A percentile compares a stretch with the other conserved stretches of the same genome.
Conservation (phyloP, 1,284 basidiomycete genomes). For the Amylostereum areolatum region DNA sequence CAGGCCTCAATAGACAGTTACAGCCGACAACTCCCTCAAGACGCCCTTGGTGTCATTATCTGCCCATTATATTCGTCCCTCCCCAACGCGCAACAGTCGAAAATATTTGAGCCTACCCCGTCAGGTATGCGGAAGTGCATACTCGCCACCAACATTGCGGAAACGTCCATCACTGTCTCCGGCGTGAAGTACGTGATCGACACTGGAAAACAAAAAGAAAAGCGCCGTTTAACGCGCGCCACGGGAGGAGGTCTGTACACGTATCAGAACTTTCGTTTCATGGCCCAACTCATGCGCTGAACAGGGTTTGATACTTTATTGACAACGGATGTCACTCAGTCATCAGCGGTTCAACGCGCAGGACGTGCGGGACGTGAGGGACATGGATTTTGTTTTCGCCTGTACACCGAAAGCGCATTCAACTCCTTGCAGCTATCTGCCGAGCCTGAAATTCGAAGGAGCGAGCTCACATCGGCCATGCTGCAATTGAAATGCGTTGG, state of each 20-base stretch:
- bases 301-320: slow-evolving; percentile 85
- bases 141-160: slow-evolving; percentile 94
- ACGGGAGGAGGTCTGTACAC: slow-evolving; percentile 54
- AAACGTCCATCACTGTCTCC: slow-evolving; percentile 96
- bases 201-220: slow-evolving; percentile 93
- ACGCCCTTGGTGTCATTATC: slow-evolving; percentile 48
- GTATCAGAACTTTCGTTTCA: neutral
- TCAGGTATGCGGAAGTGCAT: slow-evolving; percentile 82
- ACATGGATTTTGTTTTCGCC: slow-evolving; percentile 77
- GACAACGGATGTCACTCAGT: slow-evolving; percentile 83
- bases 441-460: slow-evolving; percentile 85
- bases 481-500: slow-evolving; percentile 82
- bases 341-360: slow-evolving; percentile 80
- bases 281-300: slow-evolving; percentile 1
- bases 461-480: slow-evolving; percentile 76
- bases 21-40: slow-evolving; percentile 56
- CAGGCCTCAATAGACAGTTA: slow-evolving; percentile 67
- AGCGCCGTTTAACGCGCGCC: slow-evolving; percentile 70
- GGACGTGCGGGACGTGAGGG: slow-evolving; percentile 92
- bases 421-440: slow-evolving; percentile 57
- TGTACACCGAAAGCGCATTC: slow-evolving; percentile 83
- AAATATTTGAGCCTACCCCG: slow-evolving; percentile 72
- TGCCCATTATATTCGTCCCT: slow-evolving; percentile 85
- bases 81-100: slow-evolving; percentile 71
- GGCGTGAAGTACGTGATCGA: slow-evolving; percentile 96